phyloP scores from a whole-genome alignment of 2,329 filamentous ascomycete genomes.

The Coleophoma eucalyptorum region DNA sequence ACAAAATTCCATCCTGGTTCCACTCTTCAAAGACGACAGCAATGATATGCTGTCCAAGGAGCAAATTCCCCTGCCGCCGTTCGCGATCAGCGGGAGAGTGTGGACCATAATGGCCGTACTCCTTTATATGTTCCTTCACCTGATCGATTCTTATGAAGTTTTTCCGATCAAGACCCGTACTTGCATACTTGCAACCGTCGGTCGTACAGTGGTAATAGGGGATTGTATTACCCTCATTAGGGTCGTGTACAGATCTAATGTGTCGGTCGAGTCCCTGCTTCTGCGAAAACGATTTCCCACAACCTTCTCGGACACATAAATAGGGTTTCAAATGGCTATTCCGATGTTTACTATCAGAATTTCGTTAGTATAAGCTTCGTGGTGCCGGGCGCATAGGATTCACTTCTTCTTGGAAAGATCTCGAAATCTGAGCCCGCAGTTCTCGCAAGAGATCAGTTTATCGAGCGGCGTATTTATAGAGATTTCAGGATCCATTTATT shows the following conservation, averaged over 20 bases:
- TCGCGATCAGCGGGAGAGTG: slow-evolving; percentile 5
- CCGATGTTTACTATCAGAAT: slow-evolving; percentile 5
- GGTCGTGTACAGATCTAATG: slow-evolving; percentile 1
- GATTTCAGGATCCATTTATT: too few species aligned
- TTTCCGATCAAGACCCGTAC: slow-evolving; percentile 3
- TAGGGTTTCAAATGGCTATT: slow-evolving; percentile 2
- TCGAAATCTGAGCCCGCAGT: neutral
- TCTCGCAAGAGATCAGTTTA: too few species aligned
- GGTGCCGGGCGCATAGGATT: neutral
- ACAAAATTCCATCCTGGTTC: neutral
- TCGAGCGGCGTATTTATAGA: too few species aligned
- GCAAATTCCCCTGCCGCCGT: neutral
- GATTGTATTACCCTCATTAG: neutral
- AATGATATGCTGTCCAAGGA: neutral
- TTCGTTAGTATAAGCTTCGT: slow-evolving; percentile 1
- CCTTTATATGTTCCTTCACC: slow-evolving; percentile 10
- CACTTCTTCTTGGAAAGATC: neutral
- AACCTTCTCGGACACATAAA: slow-evolving; percentile 4
- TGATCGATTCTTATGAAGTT: slow-evolving; percentile 6
- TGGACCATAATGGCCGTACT: slow-evolving; percentile 10
- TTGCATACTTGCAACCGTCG: slow-evolving; percentile 10
- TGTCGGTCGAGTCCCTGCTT: slow-evolving; percentile 6
- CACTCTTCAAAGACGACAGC: slow-evolving; percentile 6
- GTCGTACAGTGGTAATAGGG: slow-evolving; percentile 9
- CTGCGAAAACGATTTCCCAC: slow-evolving; percentile 4